A percentile compares a stretch with the other conserved stretches of the same genome.
Evolutionary conservation across 208 protist genomes (phyloP).

Genomic region (Trypanosomatidae sp.): DNA sequence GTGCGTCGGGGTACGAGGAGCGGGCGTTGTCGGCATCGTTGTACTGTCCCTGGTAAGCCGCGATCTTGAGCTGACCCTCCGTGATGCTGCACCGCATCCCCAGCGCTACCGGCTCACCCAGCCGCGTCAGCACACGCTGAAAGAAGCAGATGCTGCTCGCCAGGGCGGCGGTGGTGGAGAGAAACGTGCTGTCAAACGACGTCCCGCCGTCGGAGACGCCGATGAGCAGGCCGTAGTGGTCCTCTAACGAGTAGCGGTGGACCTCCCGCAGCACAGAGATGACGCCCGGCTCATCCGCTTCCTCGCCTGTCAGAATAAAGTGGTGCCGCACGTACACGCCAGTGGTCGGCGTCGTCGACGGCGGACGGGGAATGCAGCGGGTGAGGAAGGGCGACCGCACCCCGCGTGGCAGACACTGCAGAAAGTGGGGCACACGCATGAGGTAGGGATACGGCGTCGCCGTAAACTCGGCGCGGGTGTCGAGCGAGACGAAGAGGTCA

Average conservation of each 20-base stretch:
- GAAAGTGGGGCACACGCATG: slow-evolving; percentile 56
- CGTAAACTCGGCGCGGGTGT: slow-evolving; percentile 70
- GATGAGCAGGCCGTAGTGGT: slow-evolving; percentile 75
- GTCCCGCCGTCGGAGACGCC: slow-evolving; percentile 60
- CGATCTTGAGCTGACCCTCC: slow-evolving; percentile 61
- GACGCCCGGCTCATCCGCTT: slow-evolving; percentile 48
- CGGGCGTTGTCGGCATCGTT: slow-evolving; percentile 80
- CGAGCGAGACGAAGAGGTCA: slow-evolving; percentile 72
- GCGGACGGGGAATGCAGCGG: slow-evolving; percentile 57
- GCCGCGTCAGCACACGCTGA: slow-evolving; percentile 72
- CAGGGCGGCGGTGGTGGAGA: slow-evolving; percentile 70
- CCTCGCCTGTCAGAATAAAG: slow-evolving; percentile 46
- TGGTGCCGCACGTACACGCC: slow-evolving; percentile 77
- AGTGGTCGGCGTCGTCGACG: slow-evolving; percentile 45
- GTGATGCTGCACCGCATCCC: slow-evolving; percentile 65
- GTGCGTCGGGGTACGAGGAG: slow-evolving; percentile 75
- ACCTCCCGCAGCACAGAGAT: slow-evolving; percentile 77
- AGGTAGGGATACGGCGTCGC: slow-evolving; percentile 47
- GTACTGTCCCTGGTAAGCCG: slow-evolving; percentile 83
- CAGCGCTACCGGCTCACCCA: slow-evolving; percentile 57
- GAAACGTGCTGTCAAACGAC: slow-evolving; percentile 73
- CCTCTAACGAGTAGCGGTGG: slow-evolving; percentile 85
- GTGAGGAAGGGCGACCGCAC: slow-evolving; percentile 63
- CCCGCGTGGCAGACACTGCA: slow-evolving; percentile 65
- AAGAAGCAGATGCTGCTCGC: slow-evolving; percentile 82